Base-by-base conservation (phyloP, 2,329 filamentous ascomycete genomes). In the Pyricularia grisea region DNA sequence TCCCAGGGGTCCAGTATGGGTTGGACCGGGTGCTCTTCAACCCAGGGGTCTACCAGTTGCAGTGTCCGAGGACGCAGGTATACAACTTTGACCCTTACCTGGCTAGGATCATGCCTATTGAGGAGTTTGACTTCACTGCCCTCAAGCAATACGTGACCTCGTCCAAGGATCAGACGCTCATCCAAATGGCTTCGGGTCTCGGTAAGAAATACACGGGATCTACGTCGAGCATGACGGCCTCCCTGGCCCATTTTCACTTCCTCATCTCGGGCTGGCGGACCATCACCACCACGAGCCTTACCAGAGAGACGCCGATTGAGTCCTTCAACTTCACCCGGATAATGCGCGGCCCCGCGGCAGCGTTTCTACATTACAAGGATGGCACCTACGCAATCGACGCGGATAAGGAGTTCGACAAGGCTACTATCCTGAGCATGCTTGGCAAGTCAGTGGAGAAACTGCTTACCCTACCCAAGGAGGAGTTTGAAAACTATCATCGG, bases 61-160 rank as follows among this genome's bases (percentile, higher is more conserved):
- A 97, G 78, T 95, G 99, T 77, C 89, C 90, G 28, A 87, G 92
- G 70, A 93, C 94, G 58, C 86, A 89, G 23, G 93, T 98, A 7
- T 99, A 89, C 84, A 99, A 99, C 77, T 99, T 99, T 74, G 94
- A 99, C 76, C 95, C 96, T 0, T 97, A 97, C 75, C 85, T 99
- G 25, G 88, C 93, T 70, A 89, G 88, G 68, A 96, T 99, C 74
- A 98, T 98, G 93, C 94, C 95, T 1, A 89, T 95, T 20, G 83
- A 87, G 2, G 92, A 99, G 75, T 99, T 99, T 75, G 92, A 99
- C 75, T 99, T 97, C 78, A 86, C 92, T 70, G 89, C 93, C 3
- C 79, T 99, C 68, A 92, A 92, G 77, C 85, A 89, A 71, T 99
- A 97, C 78, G 88, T 97, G 72, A 97, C 94, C 0, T 97, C 95